phyloP scores from a whole-genome alignment of 2,329 filamentous ascomycete species.

The Tolypocladium album region DNA sequence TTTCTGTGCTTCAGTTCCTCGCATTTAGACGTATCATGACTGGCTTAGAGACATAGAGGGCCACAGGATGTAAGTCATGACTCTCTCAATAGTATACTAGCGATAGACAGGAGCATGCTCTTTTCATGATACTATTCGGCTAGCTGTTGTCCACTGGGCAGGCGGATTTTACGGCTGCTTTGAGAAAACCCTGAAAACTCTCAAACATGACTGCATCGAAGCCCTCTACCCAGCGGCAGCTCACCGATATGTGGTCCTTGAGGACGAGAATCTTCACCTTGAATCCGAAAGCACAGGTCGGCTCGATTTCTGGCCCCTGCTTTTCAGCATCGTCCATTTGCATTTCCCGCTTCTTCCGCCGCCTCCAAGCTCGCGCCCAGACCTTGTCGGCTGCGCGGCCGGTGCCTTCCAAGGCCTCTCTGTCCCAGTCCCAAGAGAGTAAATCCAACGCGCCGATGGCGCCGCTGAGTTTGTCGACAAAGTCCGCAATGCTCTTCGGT shows the following conservation, averaged over 20 bases:
- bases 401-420: slow-evolving; percentile 38
- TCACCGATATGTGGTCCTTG: slow-evolving; percentile 30
- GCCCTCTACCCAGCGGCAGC: slow-evolving; percentile 59
- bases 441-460: slow-evolving; percentile 48
- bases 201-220: slow-evolving; percentile 65
- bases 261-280: slow-evolving; percentile 36
- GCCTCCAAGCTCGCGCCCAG: slow-evolving; percentile 65
- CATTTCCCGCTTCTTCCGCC: slow-evolving; percentile 38
- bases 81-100: not conserved
- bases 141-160: not conserved
- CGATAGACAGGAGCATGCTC: not conserved
- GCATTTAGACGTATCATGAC: not conserved
- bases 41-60: not conserved
- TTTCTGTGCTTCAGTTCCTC: not conserved
- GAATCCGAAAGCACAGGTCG: slow-evolving; percentile 44
- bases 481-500: slow-evolving; percentile 25
- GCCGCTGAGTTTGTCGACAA: slow-evolving; percentile 25
- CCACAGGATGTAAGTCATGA: not conserved
- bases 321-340: not conserved
- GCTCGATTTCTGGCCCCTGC: slow-evolving; percentile 4
- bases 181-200: slow-evolving; percentile 77
- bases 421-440: slow-evolving; percentile 52
- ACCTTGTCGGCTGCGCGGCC: slow-evolving; percentile 61
- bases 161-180: slow-evolving; percentile 21
- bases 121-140: not conserved